Percentiles rank a stretch among this genome's conserved stretches.
phyloP scores from a whole-genome alignment of 2,329 filamentous ascomycete species.

The Fusarium globosum region DNA sequence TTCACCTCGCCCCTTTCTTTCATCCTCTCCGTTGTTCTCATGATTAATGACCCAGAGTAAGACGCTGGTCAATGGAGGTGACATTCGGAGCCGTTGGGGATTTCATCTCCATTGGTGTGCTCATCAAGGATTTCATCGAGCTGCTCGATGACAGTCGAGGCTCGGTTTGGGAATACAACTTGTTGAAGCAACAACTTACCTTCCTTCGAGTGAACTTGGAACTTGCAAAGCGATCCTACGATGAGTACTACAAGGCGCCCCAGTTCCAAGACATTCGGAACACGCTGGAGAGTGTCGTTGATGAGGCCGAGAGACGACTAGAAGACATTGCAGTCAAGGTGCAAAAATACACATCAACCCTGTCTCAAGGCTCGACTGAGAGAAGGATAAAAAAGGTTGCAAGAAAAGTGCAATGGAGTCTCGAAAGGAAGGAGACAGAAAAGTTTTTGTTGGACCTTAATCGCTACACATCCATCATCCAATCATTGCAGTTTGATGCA shows the following conservation, averaged over 20 bases:
- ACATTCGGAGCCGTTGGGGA: neutral
- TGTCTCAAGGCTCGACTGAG: accelerated
- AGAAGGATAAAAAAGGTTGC: neutral
- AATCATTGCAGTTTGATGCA: neutral
- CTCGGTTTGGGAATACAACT: neutral
- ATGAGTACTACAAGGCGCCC: accelerated
- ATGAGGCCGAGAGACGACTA: accelerated
- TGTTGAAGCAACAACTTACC: neutral
- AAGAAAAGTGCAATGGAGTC: neutral
- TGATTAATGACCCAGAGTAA: accelerated
- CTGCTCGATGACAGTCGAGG: neutral
- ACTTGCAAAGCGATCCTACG: neutral
- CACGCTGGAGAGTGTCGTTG: neutral
- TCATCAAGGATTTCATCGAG: neutral
- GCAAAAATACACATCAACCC: neutral
- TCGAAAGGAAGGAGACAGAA: neutral
- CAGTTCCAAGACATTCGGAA: neutral
- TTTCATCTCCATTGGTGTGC: neutral
- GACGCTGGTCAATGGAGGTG: accelerated
- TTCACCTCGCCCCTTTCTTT: neutral
- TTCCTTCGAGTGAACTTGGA: neutral
- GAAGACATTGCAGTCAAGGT: neutral
- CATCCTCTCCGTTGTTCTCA: neutral
- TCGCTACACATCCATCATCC: neutral
- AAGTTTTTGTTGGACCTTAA: neutral